Percentiles rank a stretch among this genome's conserved stretches.
Conservation (phyloP, 305 asterid genomes). For the Salvia sclarea region DNA sequence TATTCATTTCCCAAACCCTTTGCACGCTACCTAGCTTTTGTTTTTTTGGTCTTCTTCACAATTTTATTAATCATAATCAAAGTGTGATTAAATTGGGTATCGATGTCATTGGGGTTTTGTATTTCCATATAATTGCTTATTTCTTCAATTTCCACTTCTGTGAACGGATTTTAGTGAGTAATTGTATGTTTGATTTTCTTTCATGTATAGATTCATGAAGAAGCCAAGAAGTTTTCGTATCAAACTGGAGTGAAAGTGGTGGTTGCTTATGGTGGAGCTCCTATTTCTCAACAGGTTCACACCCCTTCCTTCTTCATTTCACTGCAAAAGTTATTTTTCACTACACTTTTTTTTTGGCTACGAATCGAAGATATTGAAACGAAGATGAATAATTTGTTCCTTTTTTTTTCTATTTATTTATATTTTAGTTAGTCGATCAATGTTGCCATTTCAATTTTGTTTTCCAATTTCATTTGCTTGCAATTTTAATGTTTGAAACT, state of each 20-base stretch:
- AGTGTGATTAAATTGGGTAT: background rate
- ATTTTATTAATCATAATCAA: background rate
- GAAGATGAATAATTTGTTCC: background rate
- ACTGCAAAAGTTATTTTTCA: background rate
- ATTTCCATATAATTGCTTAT: background rate
- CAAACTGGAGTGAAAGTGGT: conserved; percentile 65
- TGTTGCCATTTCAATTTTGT: no score
- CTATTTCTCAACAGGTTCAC: conserved; percentile 56
- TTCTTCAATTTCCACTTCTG: background rate
- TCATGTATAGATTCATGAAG: conserved; percentile 57
- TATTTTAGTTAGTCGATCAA: no score
- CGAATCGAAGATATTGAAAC: background rate
- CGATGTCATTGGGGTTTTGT: background rate
- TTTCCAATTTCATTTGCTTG: background rate
- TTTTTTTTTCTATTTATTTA: no score
- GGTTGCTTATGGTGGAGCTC: conserved; percentile 80
- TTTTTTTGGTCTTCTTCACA: no score
- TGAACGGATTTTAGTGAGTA: background rate
- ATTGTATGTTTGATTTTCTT: background rate
- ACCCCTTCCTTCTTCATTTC: background rate
- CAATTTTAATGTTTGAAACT: background rate
- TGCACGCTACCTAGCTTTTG: no score
- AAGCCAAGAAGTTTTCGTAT: conserved; percentile 61
- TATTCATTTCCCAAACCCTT: no score
- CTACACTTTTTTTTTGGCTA: background rate